Evolutionary conservation across 352 stramenopile species (phyloP), one percentile per base, ranked within the genome.

Genomic region (Globisporangium emineosum): DNA sequence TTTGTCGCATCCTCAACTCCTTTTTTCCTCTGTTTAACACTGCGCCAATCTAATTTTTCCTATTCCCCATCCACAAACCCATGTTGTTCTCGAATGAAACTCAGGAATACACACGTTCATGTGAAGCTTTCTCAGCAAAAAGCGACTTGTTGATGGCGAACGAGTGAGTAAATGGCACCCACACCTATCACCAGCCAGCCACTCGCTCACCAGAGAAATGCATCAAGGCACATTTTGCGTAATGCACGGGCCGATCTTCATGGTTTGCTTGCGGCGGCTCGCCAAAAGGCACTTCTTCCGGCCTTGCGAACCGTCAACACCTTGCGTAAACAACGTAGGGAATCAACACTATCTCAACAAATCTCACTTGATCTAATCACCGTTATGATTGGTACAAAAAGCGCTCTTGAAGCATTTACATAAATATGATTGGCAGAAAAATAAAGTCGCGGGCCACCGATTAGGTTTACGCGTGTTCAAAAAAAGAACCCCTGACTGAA

Each of bases 131-230:
- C 2, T 5, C n/a, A n/a, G n/a, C n/a, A n/a, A 32, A 32, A 32
- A 32, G 29, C 29, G 29, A 98, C 88, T 23, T 0, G 19, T 19
- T 52, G 45, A 17, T 29, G 10, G 5, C 21, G 45, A 47, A 23
- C n/a, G 6, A 47, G 12, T n/a, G n/a, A n/a, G n/a, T n/a, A n/a
- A n/a, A n/a, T n/a, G n/a, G n/a, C n/a, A n/a, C n/a, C 13, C 13
- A 42, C 12, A 19, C 35, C 35, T 40, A 17, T 40, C 33, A 40
- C 32, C 32, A 40, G 9, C 33, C 9, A 40, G 9, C n/a, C 15
- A 37, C 32, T 37, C 17, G 6, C 19, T 45, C 8, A 5, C 7
- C 13, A 45, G 40, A 47, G 40, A 47, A 47, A 7, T 19, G 35
- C 35, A 42, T 42, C 12, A 6, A 5, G 5, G 33, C 35, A 15